Evolutionary conservation across 179 eudicot species (phyloP), one percentile per base, ranked within the genome.

Genomic region (Spergularia azorica): DNA sequence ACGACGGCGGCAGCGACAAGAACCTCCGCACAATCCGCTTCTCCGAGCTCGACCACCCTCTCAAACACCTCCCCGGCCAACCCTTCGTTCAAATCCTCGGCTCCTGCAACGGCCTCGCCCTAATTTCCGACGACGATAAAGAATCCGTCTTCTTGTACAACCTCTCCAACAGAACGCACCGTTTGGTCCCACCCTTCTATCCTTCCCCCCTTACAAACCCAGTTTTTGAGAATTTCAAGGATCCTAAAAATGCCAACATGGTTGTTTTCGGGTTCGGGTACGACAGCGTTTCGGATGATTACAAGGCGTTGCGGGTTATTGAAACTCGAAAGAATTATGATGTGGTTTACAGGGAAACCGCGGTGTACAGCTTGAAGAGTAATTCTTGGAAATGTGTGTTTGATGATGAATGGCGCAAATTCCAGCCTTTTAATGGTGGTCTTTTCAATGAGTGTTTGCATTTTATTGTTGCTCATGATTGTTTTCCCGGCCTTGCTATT

Each of bases 121-220:
- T 72, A 59, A 68, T 68, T 15, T 56, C 79, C 4, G 50, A 62
- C 16, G 2, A 7, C 13, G 16, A 14, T 12, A 76, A 68, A 26
- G 46, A 12, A 9, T 39, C 36, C 17, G 18, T 76, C 6, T 57
- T 18, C 16, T 68, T 76, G 5, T 68, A 41, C 79, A 77, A 70
- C 32, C 79, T 74, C 12, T 63, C 63, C 9, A 77, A 54, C 5
- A 69, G 69, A 69, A 59, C 74, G 9, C 74, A 18, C 43, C 69
- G 39, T 38, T 60, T 58, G 7, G 7, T 75, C 21, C 77, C 77
- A 10, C 58, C 72, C 39, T 48, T 48, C 15, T 11, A 10, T 3
- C 6, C 72, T 0, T 50, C 17, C 9, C 32, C n/a, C 6, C 32
- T 26, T 0, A 0, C 32, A 26, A 0, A 26, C 32, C 2, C 32